Conservation (phyloP, 2,329 filamentous ascomycete genomes). For the Teratosphaeriaceae sp. region DNA sequence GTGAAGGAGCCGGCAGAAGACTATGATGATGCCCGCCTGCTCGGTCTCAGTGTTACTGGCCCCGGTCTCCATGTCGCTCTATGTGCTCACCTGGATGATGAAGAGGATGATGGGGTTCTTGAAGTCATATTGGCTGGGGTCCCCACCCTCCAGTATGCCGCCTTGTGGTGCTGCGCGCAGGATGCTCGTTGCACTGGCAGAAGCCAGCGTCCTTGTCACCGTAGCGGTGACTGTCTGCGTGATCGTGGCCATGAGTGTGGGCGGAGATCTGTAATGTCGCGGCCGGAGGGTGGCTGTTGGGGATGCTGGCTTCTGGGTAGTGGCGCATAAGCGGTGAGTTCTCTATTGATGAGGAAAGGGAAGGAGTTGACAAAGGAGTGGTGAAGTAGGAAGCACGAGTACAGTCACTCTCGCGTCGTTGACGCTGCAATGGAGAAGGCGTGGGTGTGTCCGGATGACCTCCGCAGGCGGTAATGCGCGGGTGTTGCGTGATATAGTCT, state of each 20-base stretch:
- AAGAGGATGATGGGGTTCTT: slow-evolving; percentile 69
- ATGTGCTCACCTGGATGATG: slow-evolving; percentile 66
- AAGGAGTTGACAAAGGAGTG: no score
- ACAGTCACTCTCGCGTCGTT: no score
- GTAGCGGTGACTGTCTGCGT: slow-evolving; percentile 16
- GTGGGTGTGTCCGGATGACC: background rate
- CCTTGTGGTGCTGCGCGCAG: slow-evolving; percentile 48
- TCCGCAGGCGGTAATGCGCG: background rate
- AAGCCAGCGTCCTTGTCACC: slow-evolving; percentile 19
- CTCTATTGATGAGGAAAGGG: no score
- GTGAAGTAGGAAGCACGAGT: no score
- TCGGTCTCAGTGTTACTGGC: no score
- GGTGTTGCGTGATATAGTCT: background rate
- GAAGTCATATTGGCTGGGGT: slow-evolving; percentile 61
- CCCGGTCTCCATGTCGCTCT: no score
- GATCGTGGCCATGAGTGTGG: slow-evolving; percentile 18
- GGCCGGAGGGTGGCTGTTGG: no score
- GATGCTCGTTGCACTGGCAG: slow-evolving; percentile 21
- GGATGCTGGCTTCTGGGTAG: no score
- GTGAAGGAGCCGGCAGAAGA: slow-evolving; percentile 67
- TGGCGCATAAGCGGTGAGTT: no score
- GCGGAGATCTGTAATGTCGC: no score
- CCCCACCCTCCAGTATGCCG: slow-evolving; percentile 64
- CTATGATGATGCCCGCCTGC: slow-evolving; percentile 65
- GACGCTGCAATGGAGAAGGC: no score